Conservation (phyloP, 164 flowering plant genomes). For the Saururus chinensis region DNA sequence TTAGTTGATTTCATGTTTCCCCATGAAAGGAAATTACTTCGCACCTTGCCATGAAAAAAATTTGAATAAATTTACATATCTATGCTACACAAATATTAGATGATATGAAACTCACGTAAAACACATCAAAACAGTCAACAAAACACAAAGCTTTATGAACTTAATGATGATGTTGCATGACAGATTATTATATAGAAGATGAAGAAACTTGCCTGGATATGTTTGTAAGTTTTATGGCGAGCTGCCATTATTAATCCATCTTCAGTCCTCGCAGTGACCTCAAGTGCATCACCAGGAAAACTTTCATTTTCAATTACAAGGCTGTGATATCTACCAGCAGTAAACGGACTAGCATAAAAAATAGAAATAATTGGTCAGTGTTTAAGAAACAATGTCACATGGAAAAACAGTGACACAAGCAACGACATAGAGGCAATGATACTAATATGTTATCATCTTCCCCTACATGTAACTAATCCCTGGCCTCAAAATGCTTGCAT, state of each 20-base stretch:
- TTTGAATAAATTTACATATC: not conserved
- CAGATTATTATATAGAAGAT: not conserved
- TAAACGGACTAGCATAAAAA: constrained; percentile 56
- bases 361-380: not conserved
- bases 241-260: constrained; percentile 95
- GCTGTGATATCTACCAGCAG: constrained; percentile 91
- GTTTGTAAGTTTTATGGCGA: constrained; percentile 60
- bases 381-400: not conserved
- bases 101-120: not conserved
- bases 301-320: constrained; percentile 83
- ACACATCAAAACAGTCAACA: not conserved
- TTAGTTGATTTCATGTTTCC: too few species aligned
- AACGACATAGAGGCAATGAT: not conserved
- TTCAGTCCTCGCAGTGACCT: constrained; percentile 91
- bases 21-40: too few species aligned
- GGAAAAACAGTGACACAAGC: not conserved
- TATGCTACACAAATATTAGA: not conserved
- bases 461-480: too few species aligned
- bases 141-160: not conserved
- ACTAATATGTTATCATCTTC: too few species aligned
- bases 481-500: too few species aligned
- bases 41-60: too few species aligned
- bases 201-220: constrained; percentile 46
- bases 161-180: not conserved
- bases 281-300: constrained; percentile 74